Conservation (phyloP, 148 eudicot genomes). For the Rheum nobile region DNA sequence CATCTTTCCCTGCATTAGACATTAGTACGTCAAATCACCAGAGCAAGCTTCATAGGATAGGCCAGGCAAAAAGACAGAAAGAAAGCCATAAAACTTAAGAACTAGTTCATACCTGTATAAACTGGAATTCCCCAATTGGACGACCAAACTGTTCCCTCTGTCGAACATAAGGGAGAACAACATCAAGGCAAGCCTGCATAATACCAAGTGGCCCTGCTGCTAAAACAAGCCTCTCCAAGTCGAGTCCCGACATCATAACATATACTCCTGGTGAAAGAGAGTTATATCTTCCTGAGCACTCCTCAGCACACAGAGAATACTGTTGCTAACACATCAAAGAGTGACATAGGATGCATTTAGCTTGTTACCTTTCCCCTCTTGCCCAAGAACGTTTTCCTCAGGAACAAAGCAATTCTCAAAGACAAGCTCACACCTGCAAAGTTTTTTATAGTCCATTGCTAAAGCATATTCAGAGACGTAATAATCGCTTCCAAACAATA, state of each 20-base stretch:
- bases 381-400: constrained; percentile 70
- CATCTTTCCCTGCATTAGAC: constrained; percentile 75
- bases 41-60: background rate
- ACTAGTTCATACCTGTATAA: constrained; percentile 58
- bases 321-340: background rate
- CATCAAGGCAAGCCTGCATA: constrained; percentile 97
- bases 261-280: constrained; percentile 61
- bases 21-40: constrained; percentile 12
- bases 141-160: constrained; percentile 97
- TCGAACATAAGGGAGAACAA: constrained; percentile 75
- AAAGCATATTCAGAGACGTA: background rate
- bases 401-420: constrained; percentile 99
- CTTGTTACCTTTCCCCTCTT: constrained; percentile 84
- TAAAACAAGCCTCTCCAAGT: constrained; percentile 90
- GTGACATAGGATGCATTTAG: background rate
- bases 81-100: background rate
- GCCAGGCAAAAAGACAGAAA: background rate
- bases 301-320: background rate
- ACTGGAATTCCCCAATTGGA: constrained; percentile 96
- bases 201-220: constrained; percentile 90
- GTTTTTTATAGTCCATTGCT: constrained; percentile 8
- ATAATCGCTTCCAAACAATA: background rate
- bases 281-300: background rate
- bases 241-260: constrained; percentile 99
- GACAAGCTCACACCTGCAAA: constrained; percentile 95